These are phyloP conservation scores for Nakazawaea holstii DNA, from an alignment of 805 yeast species.

Conservation along the genomic window DNA sequence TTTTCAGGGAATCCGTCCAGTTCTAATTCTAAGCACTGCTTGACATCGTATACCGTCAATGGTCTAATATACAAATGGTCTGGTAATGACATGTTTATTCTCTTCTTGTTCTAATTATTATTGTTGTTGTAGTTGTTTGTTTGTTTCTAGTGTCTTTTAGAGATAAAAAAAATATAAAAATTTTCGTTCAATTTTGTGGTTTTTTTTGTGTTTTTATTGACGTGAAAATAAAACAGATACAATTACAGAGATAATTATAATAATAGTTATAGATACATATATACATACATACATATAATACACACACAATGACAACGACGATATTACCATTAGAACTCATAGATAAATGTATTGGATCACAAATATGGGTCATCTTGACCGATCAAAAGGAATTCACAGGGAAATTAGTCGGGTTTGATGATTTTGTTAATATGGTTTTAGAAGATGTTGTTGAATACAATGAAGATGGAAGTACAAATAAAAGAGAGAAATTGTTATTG, in stretches of 20 bases:
- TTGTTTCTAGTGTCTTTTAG: too few relatives aligned
- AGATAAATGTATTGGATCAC: slow-evolving; percentile 80
- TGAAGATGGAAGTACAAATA: slow-evolving; percentile 36
- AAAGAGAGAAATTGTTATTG: slow-evolving; percentile 55
- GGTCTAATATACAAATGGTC: slow-evolving; percentile 70
- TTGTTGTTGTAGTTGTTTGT: neutral
- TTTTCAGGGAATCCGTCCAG: slow-evolving; percentile 58
- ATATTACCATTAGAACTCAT: slow-evolving; percentile 77
- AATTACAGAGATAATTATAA: neutral
- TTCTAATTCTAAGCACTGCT: slow-evolving; percentile 59
- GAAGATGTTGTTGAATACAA: slow-evolving; percentile 70
- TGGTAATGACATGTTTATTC: slow-evolving; percentile 27
- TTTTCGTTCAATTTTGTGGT: neutral
- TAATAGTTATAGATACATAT: neutral
- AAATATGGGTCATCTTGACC: slow-evolving; percentile 66
- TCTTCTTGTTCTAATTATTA: neutral
- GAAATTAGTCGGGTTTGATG: slow-evolving; percentile 87
- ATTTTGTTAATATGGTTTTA: slow-evolving; percentile 86
- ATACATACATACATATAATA: slow-evolving; percentile 2
- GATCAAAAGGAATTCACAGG: slow-evolving; percentile 79
- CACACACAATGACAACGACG: slow-evolving; percentile 4
- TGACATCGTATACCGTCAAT: slow-evolving; percentile 65
- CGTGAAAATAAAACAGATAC: neutral
- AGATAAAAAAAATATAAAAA: neutral
- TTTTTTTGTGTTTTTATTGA: neutral